Evolutionary conservation across 2,329 filamentous ascomycete genomes (phyloP).

Genomic region (Pseudocercospora fuligena): DNA sequence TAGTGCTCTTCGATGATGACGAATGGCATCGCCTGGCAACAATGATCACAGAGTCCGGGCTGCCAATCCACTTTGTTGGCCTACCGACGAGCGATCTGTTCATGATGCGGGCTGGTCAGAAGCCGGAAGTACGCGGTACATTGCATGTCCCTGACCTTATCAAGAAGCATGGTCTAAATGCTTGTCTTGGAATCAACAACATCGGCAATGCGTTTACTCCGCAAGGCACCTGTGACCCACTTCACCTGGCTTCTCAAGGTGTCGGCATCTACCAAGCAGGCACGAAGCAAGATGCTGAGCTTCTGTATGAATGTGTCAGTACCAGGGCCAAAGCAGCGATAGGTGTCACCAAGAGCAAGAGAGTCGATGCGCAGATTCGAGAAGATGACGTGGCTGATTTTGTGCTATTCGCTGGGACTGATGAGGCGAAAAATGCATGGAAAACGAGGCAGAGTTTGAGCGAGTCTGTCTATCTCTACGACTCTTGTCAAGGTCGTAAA

Average conservation of each 20-base stretch:
- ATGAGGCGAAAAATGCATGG: slow-evolving; percentile 43
- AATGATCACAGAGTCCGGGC: slow-evolving; percentile 51
- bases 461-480: slow-evolving; percentile 51
- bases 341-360: slow-evolving; percentile 25
- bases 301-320: slow-evolving; percentile 59
- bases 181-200: slow-evolving; percentile 70
- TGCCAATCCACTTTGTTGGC: slow-evolving; percentile 70
- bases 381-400: slow-evolving; percentile 49
- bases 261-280: slow-evolving; percentile 72
- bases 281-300: slow-evolving; percentile 61
- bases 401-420: slow-evolving; percentile 44
- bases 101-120: slow-evolving; percentile 63
- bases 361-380: slow-evolving; percentile 32
- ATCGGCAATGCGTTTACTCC: slow-evolving; percentile 77
- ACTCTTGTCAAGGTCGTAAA: slow-evolving; percentile 40
- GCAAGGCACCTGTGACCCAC: slow-evolving; percentile 68
- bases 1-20: slow-evolving; percentile 59
- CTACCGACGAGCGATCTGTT: slow-evolving; percentile 73
- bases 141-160: slow-evolving; percentile 67
- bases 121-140: slow-evolving; percentile 58
- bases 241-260: slow-evolving; percentile 65
- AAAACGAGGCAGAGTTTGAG: slow-evolving; percentile 47
- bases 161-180: slow-evolving; percentile 60
- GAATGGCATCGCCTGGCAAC: slow-evolving; percentile 58
- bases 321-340: slow-evolving; percentile 40